Conservation (phyloP, 1,284 basidiomycete species). For the Malassezia equina region DNA sequence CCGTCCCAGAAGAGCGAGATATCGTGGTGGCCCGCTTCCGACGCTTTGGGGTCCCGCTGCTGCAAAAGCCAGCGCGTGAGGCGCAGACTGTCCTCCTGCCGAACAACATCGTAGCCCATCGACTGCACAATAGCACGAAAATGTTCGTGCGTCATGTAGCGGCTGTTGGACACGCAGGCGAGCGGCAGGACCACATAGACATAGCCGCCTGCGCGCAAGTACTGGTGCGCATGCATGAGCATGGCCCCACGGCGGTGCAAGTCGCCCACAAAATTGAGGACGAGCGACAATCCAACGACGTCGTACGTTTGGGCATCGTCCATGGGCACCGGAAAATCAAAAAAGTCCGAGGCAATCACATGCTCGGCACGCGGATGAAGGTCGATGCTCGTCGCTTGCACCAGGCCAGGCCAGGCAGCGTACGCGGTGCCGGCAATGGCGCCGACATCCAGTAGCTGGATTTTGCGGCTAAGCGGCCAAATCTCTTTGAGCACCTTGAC, state of each 20-base stretch:
- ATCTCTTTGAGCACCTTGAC: conserved; percentile 26
- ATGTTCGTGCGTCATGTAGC: conserved; percentile 48
- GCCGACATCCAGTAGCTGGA: conserved; percentile 49
- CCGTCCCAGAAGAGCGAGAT: conserved; percentile 30
- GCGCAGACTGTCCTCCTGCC: conserved; percentile 45
- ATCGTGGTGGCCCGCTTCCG: not conserved
- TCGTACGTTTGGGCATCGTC: conserved; percentile 35
- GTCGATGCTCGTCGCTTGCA: conserved; percentile 49
- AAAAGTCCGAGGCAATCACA: conserved; percentile 48
- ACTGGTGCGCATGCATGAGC: conserved; percentile 38
- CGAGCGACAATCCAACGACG: conserved; percentile 48
- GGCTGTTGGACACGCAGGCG: conserved; percentile 47
- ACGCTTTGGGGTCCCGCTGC: conserved; percentile 8
- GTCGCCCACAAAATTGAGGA: conserved; percentile 50
- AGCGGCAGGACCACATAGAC: conserved; percentile 50
- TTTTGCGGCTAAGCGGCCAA: not conserved
- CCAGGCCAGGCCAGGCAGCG: conserved; percentile 39
- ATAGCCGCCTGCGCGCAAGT: conserved; percentile 35
- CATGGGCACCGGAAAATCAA: conserved; percentile 41
- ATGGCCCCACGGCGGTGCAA: conserved; percentile 39
- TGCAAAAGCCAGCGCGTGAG: conserved; percentile 49
- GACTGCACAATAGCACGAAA: conserved; percentile 41
- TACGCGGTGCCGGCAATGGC: conserved; percentile 49
- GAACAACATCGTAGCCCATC: conserved; percentile 44
- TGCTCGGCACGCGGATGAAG: conserved; percentile 47